Evolutionary conservation across 2,329 filamentous ascomycete genomes (phyloP), one percentile per base, ranked within the genome.

Genomic region (Allantophomopsis cytisporea): DNA sequence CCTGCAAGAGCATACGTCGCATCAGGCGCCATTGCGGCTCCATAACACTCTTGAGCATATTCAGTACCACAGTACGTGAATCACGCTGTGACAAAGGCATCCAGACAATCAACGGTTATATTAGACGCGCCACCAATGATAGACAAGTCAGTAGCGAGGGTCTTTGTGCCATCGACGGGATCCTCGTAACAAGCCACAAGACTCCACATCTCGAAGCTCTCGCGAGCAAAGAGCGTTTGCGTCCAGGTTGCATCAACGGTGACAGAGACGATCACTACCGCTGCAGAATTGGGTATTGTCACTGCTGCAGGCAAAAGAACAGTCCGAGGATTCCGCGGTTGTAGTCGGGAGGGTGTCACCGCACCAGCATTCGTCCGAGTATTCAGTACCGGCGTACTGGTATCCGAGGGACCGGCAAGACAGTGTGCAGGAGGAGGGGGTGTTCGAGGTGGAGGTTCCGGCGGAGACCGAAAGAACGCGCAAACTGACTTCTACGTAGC

Each of bases 21-120:
- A 17, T 15, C 31, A 12, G 31, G 31, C 31, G 31, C 16, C 14
- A 13, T 17, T 6, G 4, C 16, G 2, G 31, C n/a, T 7, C 31
- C 31, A 33, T 33, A 60, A 42, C 62, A 64, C 45, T 64, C 56
- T 7, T 42, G 43, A 3, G 47, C 50, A 39, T 57, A 60, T 43
- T 63, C 58, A 17, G 58, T 47, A 16, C 60, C 62, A 36, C 61
- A 63, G 43, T 54, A 62, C 33, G 48, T 41, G 44, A 56, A 62
- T n/a, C 44, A 50, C 14, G 42, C 42, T 50, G 31, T 11, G 15
- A 16, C 13, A 33, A 5, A 33, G 11, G 31, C 31, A 33, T 33
- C 31, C 31, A 33, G 31, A 33, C 31, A 33, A 11, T 33, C 12
- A 7, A 11, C 13, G 13, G 11, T 16, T n/a, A 33, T 16, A 33